These are phyloP conservation scores for Picea glauca DNA, from an alignment of 75 land plant species.

Conservation along the genomic window DNA sequence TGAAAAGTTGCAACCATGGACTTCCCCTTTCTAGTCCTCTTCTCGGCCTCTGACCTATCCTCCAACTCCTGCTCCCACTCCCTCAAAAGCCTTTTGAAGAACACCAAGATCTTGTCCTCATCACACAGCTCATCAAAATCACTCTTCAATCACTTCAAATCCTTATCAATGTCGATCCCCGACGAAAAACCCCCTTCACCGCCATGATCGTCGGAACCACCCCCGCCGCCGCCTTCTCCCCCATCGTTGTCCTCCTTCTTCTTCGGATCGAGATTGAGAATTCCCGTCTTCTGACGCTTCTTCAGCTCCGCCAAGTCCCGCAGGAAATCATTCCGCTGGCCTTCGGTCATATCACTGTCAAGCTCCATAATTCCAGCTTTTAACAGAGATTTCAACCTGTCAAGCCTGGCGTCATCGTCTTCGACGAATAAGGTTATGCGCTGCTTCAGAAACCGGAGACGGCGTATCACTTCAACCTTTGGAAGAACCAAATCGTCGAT, in stretches of 20 bases:
- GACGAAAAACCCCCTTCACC: conserved; percentile 46
- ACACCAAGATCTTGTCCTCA: conserved; percentile 96
- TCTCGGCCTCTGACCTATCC: conserved; percentile 62
- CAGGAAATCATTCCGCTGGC: conserved; percentile 91
- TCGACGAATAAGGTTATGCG: conserved; percentile 96
- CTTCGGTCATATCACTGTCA: conserved; percentile 92
- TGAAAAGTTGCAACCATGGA: conserved; percentile 90
- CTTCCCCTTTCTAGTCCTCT: conserved; percentile 88
- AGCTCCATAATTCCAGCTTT: conserved; percentile 78
- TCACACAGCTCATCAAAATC: conserved; percentile 88
- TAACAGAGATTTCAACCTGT: conserved; percentile 60
- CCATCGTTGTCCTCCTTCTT: conserved; percentile 41
- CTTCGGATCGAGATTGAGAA: conserved; percentile 7
- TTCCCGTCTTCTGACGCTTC: conserved; percentile 35
- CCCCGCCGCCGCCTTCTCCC: conserved; percentile 30
- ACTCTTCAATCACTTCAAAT: conserved; percentile 67
- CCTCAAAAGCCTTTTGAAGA: conserved; percentile 85
- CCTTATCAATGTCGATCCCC: conserved; percentile 70
- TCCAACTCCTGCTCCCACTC: conserved; percentile 95
- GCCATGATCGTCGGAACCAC: conserved; percentile 13
- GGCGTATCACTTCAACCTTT: conserved; percentile 72
- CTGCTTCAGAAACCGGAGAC: conserved; percentile 80
- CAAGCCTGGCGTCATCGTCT: conserved; percentile 81
- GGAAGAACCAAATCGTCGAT: conserved; percentile 78
- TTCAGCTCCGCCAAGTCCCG: conserved; percentile 78